phyloP scores from a whole-genome alignment of 768 basidiomycete species.

The Hygrocybe punicea region DNA sequence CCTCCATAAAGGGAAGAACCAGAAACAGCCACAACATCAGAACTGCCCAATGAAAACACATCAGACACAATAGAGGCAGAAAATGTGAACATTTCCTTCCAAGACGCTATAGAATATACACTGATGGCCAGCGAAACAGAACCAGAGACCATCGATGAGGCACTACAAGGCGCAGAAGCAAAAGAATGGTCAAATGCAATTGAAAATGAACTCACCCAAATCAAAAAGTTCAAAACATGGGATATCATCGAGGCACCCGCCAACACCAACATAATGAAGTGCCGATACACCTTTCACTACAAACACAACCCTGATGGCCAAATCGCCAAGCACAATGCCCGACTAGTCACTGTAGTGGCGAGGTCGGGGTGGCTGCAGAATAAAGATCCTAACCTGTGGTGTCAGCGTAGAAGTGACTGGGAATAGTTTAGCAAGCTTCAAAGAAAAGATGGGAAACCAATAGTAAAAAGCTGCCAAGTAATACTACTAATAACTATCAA shows the following conservation, averaged over 20 bases:
- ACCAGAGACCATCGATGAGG: slow-evolving; percentile 1
- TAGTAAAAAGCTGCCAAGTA: too few species aligned
- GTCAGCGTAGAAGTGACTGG: too few species aligned
- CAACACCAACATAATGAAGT: neutral
- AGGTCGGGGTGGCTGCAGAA: too few species aligned
- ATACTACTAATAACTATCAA: too few species aligned
- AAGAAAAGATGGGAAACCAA: too few species aligned
- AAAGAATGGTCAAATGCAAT: slow-evolving; percentile 13
- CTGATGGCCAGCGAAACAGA: neutral
- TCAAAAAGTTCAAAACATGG: slow-evolving; percentile 7
- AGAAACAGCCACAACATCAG: neutral
- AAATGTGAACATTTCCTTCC: neutral
- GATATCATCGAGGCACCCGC: slow-evolving; percentile 2
- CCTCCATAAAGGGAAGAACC: neutral
- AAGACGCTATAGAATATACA: neutral
- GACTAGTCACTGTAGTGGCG: too few species aligned
- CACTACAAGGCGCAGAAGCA: neutral
- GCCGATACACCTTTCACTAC: slow-evolving; percentile 3
- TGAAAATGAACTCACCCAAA: slow-evolving; percentile 1
- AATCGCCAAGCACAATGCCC: slow-evolving; percentile 3
- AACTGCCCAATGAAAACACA: neutral
- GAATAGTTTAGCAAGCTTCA: too few species aligned
- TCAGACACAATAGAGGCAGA: neutral
- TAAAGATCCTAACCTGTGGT: too few species aligned
- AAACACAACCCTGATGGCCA: neutral